Evolutionary conservation across 1,284 basidiomycete genomes (phyloP).

Genomic region (Coniophora puteana): DNA sequence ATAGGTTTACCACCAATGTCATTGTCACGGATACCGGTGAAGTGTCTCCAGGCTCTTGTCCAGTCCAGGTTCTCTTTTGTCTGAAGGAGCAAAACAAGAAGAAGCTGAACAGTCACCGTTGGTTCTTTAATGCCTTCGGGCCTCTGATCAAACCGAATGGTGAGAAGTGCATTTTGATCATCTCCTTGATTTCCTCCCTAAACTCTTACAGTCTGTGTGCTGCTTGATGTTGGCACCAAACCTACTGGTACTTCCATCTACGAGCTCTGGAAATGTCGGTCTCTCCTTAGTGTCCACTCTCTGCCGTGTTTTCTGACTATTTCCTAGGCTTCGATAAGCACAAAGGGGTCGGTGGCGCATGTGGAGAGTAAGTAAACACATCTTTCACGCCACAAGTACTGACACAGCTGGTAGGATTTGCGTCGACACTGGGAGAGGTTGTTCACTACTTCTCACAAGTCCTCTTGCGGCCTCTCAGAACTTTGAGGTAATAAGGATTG

Average conservation of each 20-base stretch:
- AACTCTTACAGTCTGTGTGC: conserved; percentile 60
- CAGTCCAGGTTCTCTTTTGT: conserved; percentile 92
- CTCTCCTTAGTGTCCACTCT: neutral
- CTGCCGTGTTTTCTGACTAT: conserved; percentile 9
- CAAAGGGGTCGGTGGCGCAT: conserved; percentile 89
- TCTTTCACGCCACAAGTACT: neutral
- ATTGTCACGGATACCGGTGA: conserved; percentile 85
- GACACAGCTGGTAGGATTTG: conserved; percentile 55
- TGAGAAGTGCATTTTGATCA: conserved; percentile 24
- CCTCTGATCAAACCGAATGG: conserved; percentile 83
- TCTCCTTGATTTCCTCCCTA: neutral
- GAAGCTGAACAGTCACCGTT: conserved; percentile 90
- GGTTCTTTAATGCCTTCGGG: conserved; percentile 98
- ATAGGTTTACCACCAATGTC: conserved; percentile 74
- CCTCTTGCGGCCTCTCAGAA: conserved; percentile 91
- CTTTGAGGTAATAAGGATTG: conserved; percentile 58
- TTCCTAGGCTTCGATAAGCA: conserved; percentile 81
- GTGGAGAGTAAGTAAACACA: conserved; percentile 71
- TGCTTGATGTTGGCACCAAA: conserved; percentile 93
- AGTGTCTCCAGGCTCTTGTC: conserved; percentile 77
- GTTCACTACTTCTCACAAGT: conserved; percentile 76
- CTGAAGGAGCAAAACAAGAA: conserved; percentile 96
- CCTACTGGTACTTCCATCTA: conserved; percentile 93
- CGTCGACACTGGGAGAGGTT: conserved; percentile 78
- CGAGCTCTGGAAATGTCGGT: conserved; percentile 87